Evolutionary conservation across 441 rosid genomes (phyloP), one percentile per base, ranked within the genome.

Genomic region (Arabidopsis lyrata): DNA sequence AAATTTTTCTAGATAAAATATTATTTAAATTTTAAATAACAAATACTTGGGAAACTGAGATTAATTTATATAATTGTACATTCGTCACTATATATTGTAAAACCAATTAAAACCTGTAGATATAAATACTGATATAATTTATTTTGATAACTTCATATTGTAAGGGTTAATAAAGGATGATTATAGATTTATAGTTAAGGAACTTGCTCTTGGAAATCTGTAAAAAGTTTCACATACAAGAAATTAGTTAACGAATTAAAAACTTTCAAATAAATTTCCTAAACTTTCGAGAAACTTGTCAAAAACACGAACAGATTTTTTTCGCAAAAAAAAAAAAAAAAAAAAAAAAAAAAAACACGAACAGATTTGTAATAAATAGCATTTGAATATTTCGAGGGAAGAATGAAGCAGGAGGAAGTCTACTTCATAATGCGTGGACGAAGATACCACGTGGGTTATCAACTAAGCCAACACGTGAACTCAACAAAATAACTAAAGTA

Each of bases 331-430:
- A n/a, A n/a, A n/a, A n/a, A n/a, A n/a, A n/a, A n/a, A n/a, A n/a
- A n/a, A n/a, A n/a, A n/a, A n/a, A n/a, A n/a, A n/a, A n/a, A n/a
- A 6, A 52, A 22, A 50, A 50, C 8, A 8, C 2, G 5, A 20
- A 39, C 11, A 50, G 60, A 52, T 36, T 36, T 15, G 72, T 67
- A 27, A 53, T 67, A 67, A 67, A 41, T 15, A 39, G 54, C 15
- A 47, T 47, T 27, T 68, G 63, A 6, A 54, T 1, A 15, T 41
- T 11, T 38, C 63, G 55, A 68, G 56, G 56, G 56, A 45, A 39
- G 35, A 52, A n/a, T 24, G 70, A 66, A 66, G 36, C 49, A 68
- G 16, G 57, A 35, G 38, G 49, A 48, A 58, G n/a, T 34, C 59
- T 49, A 16, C 41, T 60, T 59, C 47, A 45, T 9, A n/a, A 6